phyloP scores from a whole-genome alignment of 805 yeast genomes.

The Hyphopichia homilentoma region DNA sequence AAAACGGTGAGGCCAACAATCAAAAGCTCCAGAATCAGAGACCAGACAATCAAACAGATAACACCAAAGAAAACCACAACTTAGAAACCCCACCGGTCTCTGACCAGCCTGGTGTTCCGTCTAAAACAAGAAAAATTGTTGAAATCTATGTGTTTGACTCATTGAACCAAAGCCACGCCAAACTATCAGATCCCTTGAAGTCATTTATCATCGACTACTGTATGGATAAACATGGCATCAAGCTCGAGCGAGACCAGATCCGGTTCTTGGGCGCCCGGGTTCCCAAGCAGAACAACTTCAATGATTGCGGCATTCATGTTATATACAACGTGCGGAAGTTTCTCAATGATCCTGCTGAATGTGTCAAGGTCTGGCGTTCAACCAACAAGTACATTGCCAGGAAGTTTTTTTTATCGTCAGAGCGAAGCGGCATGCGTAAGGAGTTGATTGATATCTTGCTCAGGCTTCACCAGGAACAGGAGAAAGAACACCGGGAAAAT shows the following conservation, averaged over 20 bases:
- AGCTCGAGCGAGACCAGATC: conserved; percentile 45
- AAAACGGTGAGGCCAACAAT: not conserved
- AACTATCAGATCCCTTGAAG: conserved; percentile 50
- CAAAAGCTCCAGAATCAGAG: too few relatives aligned
- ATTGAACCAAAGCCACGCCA: conserved; percentile 53
- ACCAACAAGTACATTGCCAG: conserved; percentile 7
- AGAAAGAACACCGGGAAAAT: conserved; percentile 1
- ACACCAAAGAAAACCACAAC: conserved; percentile 2
- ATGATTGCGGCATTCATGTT: conserved; percentile 94
- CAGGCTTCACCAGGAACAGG: conserved; percentile 18
- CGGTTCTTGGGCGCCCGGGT: conserved; percentile 50
- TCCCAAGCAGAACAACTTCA: conserved; percentile 82
- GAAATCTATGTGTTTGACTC: conserved; percentile 73
- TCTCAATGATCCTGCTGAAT: conserved; percentile 44
- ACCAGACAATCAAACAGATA: not conserved
- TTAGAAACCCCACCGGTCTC: conserved; percentile 2
- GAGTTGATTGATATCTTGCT: conserved; percentile 20
- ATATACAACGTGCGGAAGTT: conserved; percentile 67
- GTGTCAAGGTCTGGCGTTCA: conserved; percentile 47
- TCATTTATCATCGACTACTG: conserved; percentile 67
- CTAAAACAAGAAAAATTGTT: conserved; percentile 15
- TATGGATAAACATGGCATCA: conserved; percentile 52
- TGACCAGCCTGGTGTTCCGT: conserved; percentile 1
- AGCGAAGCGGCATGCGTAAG: conserved; percentile 25
- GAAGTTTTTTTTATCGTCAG: conserved; percentile 22